phyloP scores from a whole-genome alignment of 495 filamentous ascomycete species.

The Ramalina intermedia region DNA sequence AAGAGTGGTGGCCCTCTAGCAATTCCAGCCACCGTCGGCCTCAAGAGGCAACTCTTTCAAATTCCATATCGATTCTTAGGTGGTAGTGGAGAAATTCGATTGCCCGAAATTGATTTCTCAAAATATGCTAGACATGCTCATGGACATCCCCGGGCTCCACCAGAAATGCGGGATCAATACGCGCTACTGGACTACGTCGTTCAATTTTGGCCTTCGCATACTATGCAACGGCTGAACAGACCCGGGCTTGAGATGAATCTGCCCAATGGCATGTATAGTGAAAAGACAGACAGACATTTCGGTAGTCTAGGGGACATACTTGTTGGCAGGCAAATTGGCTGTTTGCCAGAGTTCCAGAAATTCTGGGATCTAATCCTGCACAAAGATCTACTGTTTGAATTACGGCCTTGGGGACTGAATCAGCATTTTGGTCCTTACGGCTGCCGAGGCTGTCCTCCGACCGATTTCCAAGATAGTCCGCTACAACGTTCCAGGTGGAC shows the following conservation, averaged over 20 bases:
- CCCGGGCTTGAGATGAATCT: neutral
- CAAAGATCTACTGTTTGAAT: conserved; percentile 2
- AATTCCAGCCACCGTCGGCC: conserved; percentile 1
- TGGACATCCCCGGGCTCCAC: neutral
- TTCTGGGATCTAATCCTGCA: neutral
- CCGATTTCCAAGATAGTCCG: neutral
- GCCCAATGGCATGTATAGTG: neutral
- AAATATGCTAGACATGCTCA: neutral
- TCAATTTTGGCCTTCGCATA: conserved; percentile 5
- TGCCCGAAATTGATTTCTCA: neutral
- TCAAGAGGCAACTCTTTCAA: neutral
- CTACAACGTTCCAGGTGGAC: neutral
- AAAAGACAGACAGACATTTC: too few relatives aligned
- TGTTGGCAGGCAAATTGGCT: too few relatives aligned
- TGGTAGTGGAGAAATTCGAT: neutral
- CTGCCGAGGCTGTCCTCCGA: neutral
- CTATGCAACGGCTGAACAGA: neutral
- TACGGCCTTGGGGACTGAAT: conserved; percentile 8
- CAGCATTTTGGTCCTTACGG: conserved; percentile 3
- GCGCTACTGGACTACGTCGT: conserved; percentile 5
- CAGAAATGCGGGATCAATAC: neutral
- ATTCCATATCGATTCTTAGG: neutral
- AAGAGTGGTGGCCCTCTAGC: conserved; percentile 1
- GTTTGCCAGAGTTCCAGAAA: neutral
- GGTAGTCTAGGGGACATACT: too few relatives aligned